A percentile compares a stretch with the other conserved stretches of the same genome.
Evolutionary conservation across 345 rosid species (phyloP).

Genomic region (Firmiana major): DNA sequence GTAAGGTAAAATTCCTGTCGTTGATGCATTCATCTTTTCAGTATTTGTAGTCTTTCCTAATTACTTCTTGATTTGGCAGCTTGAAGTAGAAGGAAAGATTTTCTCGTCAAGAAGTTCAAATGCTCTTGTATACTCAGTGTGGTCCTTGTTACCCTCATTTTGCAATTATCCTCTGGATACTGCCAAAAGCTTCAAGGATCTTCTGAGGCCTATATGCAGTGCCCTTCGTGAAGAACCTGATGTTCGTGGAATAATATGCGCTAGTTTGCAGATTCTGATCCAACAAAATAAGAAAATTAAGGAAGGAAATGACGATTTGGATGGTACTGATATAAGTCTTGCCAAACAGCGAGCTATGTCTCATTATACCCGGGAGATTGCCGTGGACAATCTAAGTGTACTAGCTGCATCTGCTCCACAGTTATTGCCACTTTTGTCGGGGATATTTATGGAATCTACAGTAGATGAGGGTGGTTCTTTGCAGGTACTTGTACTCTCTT

Average conservation of each 20-base stretch:
- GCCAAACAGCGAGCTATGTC: constrained; percentile 51
- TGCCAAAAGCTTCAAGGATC: constrained; percentile 65
- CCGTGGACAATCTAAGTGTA: constrained; percentile 53
- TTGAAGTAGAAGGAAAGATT: constrained; percentile 64
- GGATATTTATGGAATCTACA: constrained; percentile 59
- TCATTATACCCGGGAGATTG: constrained; percentile 50
- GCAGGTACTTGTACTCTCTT: constrained; percentile 47
- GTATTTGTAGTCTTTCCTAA: constrained; percentile 6
- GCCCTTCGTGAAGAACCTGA: constrained; percentile 59
- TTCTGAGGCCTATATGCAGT: constrained; percentile 41
- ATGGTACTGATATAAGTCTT: constrained; percentile 33
- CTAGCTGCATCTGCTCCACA: constrained; percentile 58
- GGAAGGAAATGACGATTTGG: constrained; percentile 37
- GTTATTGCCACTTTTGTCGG: constrained; percentile 56
- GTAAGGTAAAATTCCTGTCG: constrained; percentile 38
- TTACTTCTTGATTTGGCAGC: constrained; percentile 46
- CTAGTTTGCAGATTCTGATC: constrained; percentile 37
- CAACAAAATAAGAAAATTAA: constrained; percentile 61
- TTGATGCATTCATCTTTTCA: background rate
- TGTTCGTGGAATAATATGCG: constrained; percentile 66
- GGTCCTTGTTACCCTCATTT: constrained; percentile 93
- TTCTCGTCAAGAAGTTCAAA: constrained; percentile 60
- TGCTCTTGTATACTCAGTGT: constrained; percentile 68
- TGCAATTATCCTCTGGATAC: constrained; percentile 83
- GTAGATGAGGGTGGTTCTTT: constrained; percentile 88